phyloP scores from a whole-genome alignment of 441 rosid species.

The Bocquillonia castaneifolia region DNA sequence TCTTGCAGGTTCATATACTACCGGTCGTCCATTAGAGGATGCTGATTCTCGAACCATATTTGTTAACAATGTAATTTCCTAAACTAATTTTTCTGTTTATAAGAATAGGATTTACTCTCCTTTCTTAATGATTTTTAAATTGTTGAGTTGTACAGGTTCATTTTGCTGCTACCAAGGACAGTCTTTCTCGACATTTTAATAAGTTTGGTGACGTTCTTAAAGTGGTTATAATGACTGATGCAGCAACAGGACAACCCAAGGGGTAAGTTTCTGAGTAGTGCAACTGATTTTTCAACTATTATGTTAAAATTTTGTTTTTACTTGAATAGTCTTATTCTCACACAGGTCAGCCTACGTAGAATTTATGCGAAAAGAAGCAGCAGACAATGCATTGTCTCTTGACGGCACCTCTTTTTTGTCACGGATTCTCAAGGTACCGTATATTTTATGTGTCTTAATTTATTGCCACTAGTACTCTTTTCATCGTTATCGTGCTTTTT shows the following conservation, averaged over 20 bases:
- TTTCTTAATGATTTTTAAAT: constrained; percentile 21
- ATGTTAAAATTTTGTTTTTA: not conserved
- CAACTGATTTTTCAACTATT: constrained; percentile 11
- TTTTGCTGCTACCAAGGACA: constrained; percentile 91
- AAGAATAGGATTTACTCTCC: constrained; percentile 8
- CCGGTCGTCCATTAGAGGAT: constrained; percentile 65
- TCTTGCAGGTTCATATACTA: constrained; percentile 53
- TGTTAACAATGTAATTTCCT: constrained; percentile 71
- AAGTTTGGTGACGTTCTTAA: constrained; percentile 88
- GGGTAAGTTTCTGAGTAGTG: constrained; percentile 48
- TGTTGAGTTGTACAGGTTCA: constrained; percentile 60
- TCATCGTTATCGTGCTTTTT: not conserved
- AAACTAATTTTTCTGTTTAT: constrained; percentile 4
- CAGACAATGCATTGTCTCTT: constrained; percentile 74
- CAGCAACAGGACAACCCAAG: constrained; percentile 80
- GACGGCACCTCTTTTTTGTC: constrained; percentile 94
- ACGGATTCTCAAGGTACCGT: constrained; percentile 74
- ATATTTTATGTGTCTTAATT: constrained; percentile 7
- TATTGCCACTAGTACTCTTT: not conserved
- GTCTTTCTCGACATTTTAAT: constrained; percentile 82
- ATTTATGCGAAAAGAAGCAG: constrained; percentile 77
- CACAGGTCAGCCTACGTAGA: constrained; percentile 80
- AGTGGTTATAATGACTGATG: constrained; percentile 78
- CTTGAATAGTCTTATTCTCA: constrained; percentile 7
- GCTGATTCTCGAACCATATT: constrained; percentile 80